Percentiles rank a stretch among this genome's conserved stretches.
Evolutionary conservation across 441 rosid species (phyloP).

Genomic region (Adansonia gregorii): DNA sequence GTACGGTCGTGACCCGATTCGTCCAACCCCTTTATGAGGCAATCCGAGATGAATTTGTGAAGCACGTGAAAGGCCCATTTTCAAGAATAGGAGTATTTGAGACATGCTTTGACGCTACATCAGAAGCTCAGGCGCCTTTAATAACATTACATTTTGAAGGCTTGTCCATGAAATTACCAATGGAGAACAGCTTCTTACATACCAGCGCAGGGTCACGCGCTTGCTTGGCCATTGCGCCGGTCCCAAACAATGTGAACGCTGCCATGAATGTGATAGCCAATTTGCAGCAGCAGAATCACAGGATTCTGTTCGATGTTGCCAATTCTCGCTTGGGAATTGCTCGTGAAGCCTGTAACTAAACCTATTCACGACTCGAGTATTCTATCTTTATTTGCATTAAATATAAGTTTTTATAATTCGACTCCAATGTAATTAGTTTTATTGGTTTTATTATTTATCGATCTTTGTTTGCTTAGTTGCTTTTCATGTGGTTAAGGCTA

Average conservation of each 20-base stretch:
- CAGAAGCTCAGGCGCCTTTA: constrained; percentile 48
- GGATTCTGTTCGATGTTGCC: constrained; percentile 72
- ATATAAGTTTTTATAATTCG: no score
- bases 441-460: background rate
- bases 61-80: constrained; percentile 63
- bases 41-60: constrained; percentile 74
- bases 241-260: constrained; percentile 67
- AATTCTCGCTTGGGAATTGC: constrained; percentile 84
- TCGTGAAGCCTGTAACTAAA: constrained; percentile 55
- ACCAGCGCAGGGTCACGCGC: constrained; percentile 72
- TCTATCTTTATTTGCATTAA: no score
- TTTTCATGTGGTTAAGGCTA: constrained; percentile 12
- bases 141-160: constrained; percentile 64
- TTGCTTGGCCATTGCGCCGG: constrained; percentile 81
- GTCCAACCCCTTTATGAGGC: constrained; percentile 59
- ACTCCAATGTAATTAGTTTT: background rate
- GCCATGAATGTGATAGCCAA: constrained; percentile 83
- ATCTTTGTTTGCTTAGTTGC: background rate
- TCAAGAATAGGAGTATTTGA: constrained; percentile 81
- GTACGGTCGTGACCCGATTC: constrained; percentile 83
- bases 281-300: constrained; percentile 86
- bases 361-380: no score
- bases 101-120: constrained; percentile 68
- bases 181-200: constrained; percentile 85
- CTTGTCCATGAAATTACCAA: constrained; percentile 60